Percentiles rank a stretch among this genome's conserved stretches.
phyloP scores from a whole-genome alignment of 257 asterid species.

The Nicotiana obtusifolia region DNA sequence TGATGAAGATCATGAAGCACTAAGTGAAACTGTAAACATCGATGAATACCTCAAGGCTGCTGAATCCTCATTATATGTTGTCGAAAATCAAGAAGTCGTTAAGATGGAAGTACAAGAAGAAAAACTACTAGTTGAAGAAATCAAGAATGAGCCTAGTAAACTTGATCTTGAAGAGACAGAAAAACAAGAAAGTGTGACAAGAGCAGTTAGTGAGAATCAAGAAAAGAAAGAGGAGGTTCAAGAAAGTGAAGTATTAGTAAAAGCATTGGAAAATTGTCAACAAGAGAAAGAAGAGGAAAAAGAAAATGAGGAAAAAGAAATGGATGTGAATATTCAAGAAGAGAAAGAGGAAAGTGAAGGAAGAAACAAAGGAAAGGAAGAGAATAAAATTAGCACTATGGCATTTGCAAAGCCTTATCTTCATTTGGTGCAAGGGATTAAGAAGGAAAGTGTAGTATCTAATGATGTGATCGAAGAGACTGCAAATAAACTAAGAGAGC shows the following conservation, averaged over 20 bases:
- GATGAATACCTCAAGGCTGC: constrained; percentile 17
- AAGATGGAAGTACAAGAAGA: constrained; percentile 25
- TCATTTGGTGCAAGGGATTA: constrained; percentile 30
- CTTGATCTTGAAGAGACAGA: not conserved
- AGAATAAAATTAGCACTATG: constrained; percentile 9
- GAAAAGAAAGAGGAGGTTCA: constrained; percentile 3
- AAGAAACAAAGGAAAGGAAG: constrained; percentile 11
- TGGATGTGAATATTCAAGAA: not conserved
- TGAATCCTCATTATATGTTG: constrained; percentile 2
- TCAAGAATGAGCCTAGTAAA: constrained; percentile 3
- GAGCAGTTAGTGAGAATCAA: not conserved
- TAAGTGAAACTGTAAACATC: constrained; percentile 14
- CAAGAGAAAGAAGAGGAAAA: not conserved
- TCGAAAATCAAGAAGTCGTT: constrained; percentile 12
- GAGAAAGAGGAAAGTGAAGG: not conserved
- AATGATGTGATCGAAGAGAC: constrained; percentile 72
- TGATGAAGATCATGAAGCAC: constrained; percentile 9
- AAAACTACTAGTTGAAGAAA: constrained; percentile 9
- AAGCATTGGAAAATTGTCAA: not conserved
- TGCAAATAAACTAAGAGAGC: constrained; percentile 52
- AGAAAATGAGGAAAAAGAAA: not conserved
- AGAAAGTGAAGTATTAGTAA: not conserved
- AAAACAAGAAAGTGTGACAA: not conserved
- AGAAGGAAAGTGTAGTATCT: constrained; percentile 34
- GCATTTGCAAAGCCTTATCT: constrained; percentile 15